Base-by-base conservation (phyloP, 495 filamentous ascomycete genomes). In the Cryomyces antarcticus region DNA sequence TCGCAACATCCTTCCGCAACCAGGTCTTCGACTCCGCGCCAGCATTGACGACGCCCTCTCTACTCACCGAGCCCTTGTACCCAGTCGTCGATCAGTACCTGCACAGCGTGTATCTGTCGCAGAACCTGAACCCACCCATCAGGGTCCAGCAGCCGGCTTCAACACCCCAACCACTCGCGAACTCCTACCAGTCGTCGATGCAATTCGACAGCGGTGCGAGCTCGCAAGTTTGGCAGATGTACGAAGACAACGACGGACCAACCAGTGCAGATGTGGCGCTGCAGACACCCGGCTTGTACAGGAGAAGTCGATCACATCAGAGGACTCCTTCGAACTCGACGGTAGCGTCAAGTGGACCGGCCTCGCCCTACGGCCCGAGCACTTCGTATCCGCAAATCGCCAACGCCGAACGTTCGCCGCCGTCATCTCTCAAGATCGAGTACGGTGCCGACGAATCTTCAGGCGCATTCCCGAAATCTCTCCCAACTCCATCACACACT, bases 291-390 rank as follows among this genome's bases (percentile, higher is more conserved):
- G n/a, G 31, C 31, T n/a, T n/a, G n/a, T n/a, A n/a, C n/a, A n/a
- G n/a, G n/a, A n/a, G n/a, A n/a, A n/a, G n/a, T n/a, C n/a, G n/a
- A n/a, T n/a, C n/a, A n/a, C 59, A 62, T 41, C 57, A 60, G 41
- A 52, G 59, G 37, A 55, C 51, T 13, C 54, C 55, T 28, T 62
- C 59, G 1, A 51, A 51, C 9, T 61, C 59, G 30, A 57, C 58
- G 24, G 48, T 58, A 47, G 52, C 45, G 13, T 58, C 57, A 5
- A 59, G 44, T 42, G 50, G 52, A 1, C 50, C 52, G 10, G 52
- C 51, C 27, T 60, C 60, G 12, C 57, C 56, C 29, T 61, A 54
- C 42, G 31, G 44, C 31, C 35, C 53, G 43, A 50, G 47, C 35
- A 46, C 46, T 29, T 36, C 39, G 9, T 51, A 54, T 45, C 52